Evolutionary conservation across 345 rosid genomes (phyloP), one percentile per base, ranked within the genome.

Genomic region (Trapa bicornis): DNA sequence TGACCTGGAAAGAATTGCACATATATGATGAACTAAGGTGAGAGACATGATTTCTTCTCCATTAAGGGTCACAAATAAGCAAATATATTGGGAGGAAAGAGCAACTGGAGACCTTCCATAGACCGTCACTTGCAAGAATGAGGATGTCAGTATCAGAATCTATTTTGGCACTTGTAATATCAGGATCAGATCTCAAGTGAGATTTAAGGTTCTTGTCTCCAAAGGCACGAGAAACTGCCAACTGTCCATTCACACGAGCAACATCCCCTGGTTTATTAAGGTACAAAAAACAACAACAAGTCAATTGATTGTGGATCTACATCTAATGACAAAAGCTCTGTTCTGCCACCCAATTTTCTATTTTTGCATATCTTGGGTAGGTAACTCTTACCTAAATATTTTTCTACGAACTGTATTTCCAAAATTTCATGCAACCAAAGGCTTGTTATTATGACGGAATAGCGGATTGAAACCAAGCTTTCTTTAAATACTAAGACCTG

Each of bases 191-290:
- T n/a, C 72, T 57, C 16, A 75, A 47, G 47, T 75, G 75, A 37
- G 60, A 56, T 60, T 72, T 76, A 5, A 76, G 68, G 73, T 65
- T 69, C 41, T 72, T 66, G 62, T 76, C 79, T 11, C 79, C 79
- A 62, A 76, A 76, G 41, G 79, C 79, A 29, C 79, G 75, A 12
- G 79, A 66, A 37, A 76, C 79, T 33, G 79, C 79, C 37, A 76
- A 70, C 73, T 76, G 79, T 35, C 79, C 79, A 58, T 76, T 68
- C 17, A 76, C 79, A 15, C 79, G 65, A 22, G 79, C 72, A 37
- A 76, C 79, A 9, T 76, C 79, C 56, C 79, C 79, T 76, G 78
- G n/a, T 50, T 16, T 45, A 45, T 45, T 16, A 58, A 22, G 29
- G 29, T 22, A 22, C 29, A 22, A 22, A 11, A 58, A 8, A 58